phyloP scores from a whole-genome alignment of 306 rosid genomes.

The Comarum palustre region DNA sequence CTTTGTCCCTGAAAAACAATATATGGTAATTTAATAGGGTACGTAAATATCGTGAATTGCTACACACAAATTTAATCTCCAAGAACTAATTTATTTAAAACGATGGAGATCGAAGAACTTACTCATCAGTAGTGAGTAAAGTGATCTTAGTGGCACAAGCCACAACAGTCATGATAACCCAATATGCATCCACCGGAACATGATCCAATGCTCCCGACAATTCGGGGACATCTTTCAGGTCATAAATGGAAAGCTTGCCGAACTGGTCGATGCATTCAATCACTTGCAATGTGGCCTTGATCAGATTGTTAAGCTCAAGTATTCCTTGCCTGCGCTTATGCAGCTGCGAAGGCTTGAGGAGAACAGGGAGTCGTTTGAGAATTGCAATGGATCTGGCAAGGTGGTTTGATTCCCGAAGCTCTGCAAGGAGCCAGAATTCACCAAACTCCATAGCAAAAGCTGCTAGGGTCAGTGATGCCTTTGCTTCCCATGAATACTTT shows the following conservation, averaged over 20 bases:
- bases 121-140: conserved; percentile 42
- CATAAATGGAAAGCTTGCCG: conserved; percentile 31
- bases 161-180: conserved; percentile 51
- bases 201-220: conserved; percentile 30
- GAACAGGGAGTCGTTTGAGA: conserved; percentile 46
- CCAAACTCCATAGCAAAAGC: conserved; percentile 71
- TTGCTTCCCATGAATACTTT: conserved; percentile 55
- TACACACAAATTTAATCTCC: background rate
- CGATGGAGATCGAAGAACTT: conserved; percentile 4
- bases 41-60: too few relatives aligned
- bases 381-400: conserved; percentile 54
- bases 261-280: conserved; percentile 38
- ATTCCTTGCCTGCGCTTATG: conserved; percentile 36
- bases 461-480: conserved; percentile 57
- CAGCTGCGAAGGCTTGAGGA: conserved; percentile 32
- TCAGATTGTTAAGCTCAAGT: conserved; percentile 43
- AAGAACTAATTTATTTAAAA: background rate
- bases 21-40: background rate
- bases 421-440: conserved; percentile 60
- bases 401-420: conserved; percentile 37
- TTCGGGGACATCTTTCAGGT: conserved; percentile 43
- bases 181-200: conserved; percentile 50
- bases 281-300: conserved; percentile 43
- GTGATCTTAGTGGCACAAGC: conserved; percentile 44
- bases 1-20: conserved; percentile 33